Base-by-base conservation (phyloP, 192 early-diverging fungal genomes). In the Entomortierella beljakovae region DNA sequence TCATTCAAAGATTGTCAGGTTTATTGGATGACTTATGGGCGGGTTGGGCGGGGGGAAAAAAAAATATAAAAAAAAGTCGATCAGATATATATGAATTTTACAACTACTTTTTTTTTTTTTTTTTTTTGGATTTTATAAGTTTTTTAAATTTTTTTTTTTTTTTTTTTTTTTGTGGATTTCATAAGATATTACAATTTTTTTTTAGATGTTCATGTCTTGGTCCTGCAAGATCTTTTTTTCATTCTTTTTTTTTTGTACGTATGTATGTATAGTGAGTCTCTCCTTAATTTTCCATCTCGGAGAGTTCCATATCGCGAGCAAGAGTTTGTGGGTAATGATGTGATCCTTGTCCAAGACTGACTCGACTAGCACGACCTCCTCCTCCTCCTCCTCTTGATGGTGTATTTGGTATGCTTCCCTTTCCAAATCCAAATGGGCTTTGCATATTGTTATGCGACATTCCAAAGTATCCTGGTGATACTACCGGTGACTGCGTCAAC, bases 301-400 rank as follows among this genome's bases (percentile, higher is more conserved):
- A 54, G 2, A 35, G 72, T 46, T 77, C 73, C 73, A 77, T 77
- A 18, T 77, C 73, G 3, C 73, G 73, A 1, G 73, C 73, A 6
- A 77, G 43, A 3, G 73, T 77, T 16, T 77, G 73, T 6, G 65
- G 65, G 33, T 68, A 60, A 48, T 60, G 51, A 53, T 70, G 61
- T 1, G 58, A 28, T 32, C 61, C 54, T 0, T 38, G 37, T 29
- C 73, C 73, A 3, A 63, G 53, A 25, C 65, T 68, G 29, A 77
- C 53, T 3, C 73, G 65, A 57, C 73, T 77, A 8, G 54, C 61
- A 25, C 73, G 73, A 57, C 73, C 72, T 32, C 57, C 37, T 43
- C 33, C 38, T 50, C 63, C 71, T 33, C 52, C 43, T 42, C 49
- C 40, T 11, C 54, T 61, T 3, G 73, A 77, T 0, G 73, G 73